A percentile compares a stretch with the other conserved stretches of the same genome.
These are phyloP conservation scores for Diaporthe vexans DNA, from an alignment of 2,329 filamentous ascomycete genomes.

Conservation along the genomic window DNA sequence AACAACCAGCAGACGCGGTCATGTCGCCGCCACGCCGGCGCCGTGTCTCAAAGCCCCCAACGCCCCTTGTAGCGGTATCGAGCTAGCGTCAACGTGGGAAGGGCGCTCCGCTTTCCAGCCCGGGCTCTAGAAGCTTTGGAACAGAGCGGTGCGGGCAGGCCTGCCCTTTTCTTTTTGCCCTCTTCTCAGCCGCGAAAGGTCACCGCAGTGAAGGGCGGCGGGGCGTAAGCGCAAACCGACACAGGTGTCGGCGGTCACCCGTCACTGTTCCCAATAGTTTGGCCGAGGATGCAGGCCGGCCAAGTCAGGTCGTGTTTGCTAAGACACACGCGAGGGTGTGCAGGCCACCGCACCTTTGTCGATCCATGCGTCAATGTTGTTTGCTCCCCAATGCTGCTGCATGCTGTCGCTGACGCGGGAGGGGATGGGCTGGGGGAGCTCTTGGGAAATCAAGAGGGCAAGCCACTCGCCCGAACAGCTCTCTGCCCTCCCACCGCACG, in stretches of 20 bases:
- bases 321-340: constrained; percentile 5
- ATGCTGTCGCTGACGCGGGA: constrained; percentile 14
- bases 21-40: constrained; percentile 13
- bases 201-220: neutral
- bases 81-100: constrained; percentile 31
- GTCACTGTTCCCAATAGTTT: constrained; percentile 5
- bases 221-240: constrained; percentile 9
- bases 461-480: constrained; percentile 4
- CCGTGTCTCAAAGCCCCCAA: constrained; percentile 20
- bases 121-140: constrained; percentile 36
- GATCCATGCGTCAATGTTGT: constrained; percentile 9
- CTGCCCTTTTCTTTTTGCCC: neutral
- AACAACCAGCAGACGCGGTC: neutral
- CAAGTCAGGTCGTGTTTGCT: constrained; percentile 12
- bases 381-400: constrained; percentile 1
- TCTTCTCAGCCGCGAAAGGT: neutral
- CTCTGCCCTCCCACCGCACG: neutral
- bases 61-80: neutral
- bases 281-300: neutral
- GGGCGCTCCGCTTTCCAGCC: constrained; percentile 13
- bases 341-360: constrained; percentile 6
- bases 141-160: neutral
- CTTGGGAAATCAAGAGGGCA: constrained; percentile 2
- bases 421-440: constrained; percentile 1
- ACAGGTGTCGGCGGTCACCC: constrained; percentile 2